A percentile compares a stretch with the other conserved stretches of the same genome.
phyloP scores from a whole-genome alignment of 106 monocot genomes.

The Dioscorea zingiberensis region DNA sequence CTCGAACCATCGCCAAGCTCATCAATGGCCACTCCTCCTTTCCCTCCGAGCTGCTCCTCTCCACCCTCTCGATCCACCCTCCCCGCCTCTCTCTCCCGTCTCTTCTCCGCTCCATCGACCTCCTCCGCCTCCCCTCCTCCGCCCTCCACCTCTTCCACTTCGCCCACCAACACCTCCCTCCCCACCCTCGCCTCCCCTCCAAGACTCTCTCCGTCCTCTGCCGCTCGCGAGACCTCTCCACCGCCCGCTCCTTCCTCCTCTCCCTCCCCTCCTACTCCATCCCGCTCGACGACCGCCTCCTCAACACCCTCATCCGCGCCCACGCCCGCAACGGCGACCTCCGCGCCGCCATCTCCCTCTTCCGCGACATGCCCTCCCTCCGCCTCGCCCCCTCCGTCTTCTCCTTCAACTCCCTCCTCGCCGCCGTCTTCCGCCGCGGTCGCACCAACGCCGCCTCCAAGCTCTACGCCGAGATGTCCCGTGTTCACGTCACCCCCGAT shows the following conservation, averaged over 20 bases:
- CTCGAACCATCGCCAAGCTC: slow-evolving; percentile 23
- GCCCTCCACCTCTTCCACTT: slow-evolving; percentile 36
- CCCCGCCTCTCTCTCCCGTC: slow-evolving; percentile 10
- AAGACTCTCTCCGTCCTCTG: slow-evolving; percentile 38
- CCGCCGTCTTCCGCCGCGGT: slow-evolving; percentile 55
- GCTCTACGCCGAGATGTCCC: slow-evolving; percentile 52
- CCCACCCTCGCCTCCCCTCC: slow-evolving; percentile 28
- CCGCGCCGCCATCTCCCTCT: slow-evolving; percentile 38
- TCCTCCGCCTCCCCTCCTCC: slow-evolving; percentile 25
- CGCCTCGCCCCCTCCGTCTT: slow-evolving; percentile 62
- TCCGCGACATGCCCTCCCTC: slow-evolving; percentile 39
- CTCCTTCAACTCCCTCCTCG: slow-evolving; percentile 73
- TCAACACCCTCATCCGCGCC: slow-evolving; percentile 64
- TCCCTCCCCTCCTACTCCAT: slow-evolving; percentile 40
- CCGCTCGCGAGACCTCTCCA: slow-evolving; percentile 36
- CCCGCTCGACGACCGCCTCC: slow-evolving; percentile 40
- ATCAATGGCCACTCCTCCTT: slow-evolving; percentile 10
- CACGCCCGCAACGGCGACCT: slow-evolving; percentile 27
- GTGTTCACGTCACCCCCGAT: slow-evolving; percentile 32
- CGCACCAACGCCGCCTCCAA: slow-evolving; percentile 36
- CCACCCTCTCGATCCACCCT: slow-evolving; percentile 17
- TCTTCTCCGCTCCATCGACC: slow-evolving; percentile 23
- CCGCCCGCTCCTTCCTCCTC: slow-evolving; percentile 27
- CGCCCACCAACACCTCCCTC: slow-evolving; percentile 18
- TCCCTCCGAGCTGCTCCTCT: slow-evolving; percentile 13